A percentile compares a stretch with the other conserved stretches of the same genome.
Evolutionary conservation across 1,284 basidiomycete genomes (phyloP).

Genomic region (Trichosporon ovoides): DNA sequence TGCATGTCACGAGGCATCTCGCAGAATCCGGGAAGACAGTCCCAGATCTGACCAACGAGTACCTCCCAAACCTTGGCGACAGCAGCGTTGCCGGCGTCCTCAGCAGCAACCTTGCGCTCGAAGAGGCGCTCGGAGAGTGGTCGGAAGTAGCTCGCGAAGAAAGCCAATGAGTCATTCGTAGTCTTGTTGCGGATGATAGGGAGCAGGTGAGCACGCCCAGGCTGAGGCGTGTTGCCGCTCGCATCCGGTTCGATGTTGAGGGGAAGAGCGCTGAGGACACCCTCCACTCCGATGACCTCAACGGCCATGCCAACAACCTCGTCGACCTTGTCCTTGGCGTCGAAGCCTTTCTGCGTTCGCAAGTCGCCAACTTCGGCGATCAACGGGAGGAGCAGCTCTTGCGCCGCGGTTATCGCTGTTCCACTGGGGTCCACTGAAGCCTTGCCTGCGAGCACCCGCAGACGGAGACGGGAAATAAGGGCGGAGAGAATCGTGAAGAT

Average conservation of each 20-base stretch:
- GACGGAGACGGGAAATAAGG: conserved; percentile 50
- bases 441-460: conserved; percentile 30
- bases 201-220: conserved; percentile 78
- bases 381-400: conserved; percentile 66
- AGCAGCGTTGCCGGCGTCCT: conserved; percentile 62
- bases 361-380: conserved; percentile 70
- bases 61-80: conserved; percentile 95
- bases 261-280: conserved; percentile 69
- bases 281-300: conserved; percentile 77
- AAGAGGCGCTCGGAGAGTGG: conserved; percentile 93
- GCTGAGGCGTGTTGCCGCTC: conserved; percentile 42
- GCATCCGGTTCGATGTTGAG: conserved; percentile 77
- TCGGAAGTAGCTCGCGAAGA: conserved; percentile 86
- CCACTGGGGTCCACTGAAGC: conserved; percentile 51
- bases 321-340: conserved; percentile 86
- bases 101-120: conserved; percentile 69
- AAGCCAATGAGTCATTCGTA: conserved; percentile 73
- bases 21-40: conserved; percentile 57
- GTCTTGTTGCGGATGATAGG: conserved; percentile 74
- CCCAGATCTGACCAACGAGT: conserved; percentile 88
- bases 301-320: conserved; percentile 73
- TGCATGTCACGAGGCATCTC: conserved; percentile 78
- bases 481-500: conserved; percentile 57
- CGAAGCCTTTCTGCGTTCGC: conserved; percentile 73
- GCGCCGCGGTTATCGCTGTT: conserved; percentile 60